These are phyloP conservation scores for Aschersonia sp. DNA, from an alignment of 2,329 filamentous ascomycete species.

Conservation along the genomic window DNA sequence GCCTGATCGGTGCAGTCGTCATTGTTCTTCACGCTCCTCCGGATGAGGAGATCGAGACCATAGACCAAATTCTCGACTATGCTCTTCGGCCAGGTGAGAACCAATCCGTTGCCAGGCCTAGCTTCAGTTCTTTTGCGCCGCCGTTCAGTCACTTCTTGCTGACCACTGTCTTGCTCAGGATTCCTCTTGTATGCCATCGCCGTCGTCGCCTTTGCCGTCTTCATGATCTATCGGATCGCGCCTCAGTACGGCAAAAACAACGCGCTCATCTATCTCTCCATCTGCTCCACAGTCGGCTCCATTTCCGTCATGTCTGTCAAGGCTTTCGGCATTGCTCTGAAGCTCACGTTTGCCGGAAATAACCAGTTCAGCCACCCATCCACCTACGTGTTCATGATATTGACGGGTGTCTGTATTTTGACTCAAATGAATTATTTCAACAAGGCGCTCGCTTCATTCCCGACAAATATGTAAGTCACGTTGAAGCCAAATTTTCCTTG, in stretches of 20 bases:
- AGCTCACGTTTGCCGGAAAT: slow-evolving; percentile 81
- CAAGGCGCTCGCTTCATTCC: slow-evolving; percentile 93
- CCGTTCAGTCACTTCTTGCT: background rate
- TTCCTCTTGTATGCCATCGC: slow-evolving; percentile 76
- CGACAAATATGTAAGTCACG: slow-evolving; percentile 75
- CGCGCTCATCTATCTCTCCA: slow-evolving; percentile 89
- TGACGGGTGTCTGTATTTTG: slow-evolving; percentile 83
- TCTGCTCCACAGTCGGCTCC: slow-evolving; percentile 92
- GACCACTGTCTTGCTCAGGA: slow-evolving; percentile 32
- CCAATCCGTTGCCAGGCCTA: background rate
- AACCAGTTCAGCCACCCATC: slow-evolving; percentile 94
- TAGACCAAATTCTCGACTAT: slow-evolving; percentile 82
- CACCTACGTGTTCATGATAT: slow-evolving; percentile 93
- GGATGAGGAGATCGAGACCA: slow-evolving; percentile 78
- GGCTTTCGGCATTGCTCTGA: slow-evolving; percentile 93
- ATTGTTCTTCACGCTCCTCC: slow-evolving; percentile 95
- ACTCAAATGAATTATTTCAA: slow-evolving; percentile 99
- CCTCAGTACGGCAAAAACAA: slow-evolving; percentile 88
- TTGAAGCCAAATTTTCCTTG: no score
- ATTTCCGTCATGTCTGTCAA: slow-evolving; percentile 99
- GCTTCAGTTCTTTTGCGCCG: background rate
- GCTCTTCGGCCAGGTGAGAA: slow-evolving; percentile 73
- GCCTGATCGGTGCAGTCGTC: slow-evolving; percentile 88
- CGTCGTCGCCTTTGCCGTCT: slow-evolving; percentile 67
- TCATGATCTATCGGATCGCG: slow-evolving; percentile 95